phyloP scores from a whole-genome alignment of 192 early-diverging fungal species.

The Entomortierella chlamydospora region DNA sequence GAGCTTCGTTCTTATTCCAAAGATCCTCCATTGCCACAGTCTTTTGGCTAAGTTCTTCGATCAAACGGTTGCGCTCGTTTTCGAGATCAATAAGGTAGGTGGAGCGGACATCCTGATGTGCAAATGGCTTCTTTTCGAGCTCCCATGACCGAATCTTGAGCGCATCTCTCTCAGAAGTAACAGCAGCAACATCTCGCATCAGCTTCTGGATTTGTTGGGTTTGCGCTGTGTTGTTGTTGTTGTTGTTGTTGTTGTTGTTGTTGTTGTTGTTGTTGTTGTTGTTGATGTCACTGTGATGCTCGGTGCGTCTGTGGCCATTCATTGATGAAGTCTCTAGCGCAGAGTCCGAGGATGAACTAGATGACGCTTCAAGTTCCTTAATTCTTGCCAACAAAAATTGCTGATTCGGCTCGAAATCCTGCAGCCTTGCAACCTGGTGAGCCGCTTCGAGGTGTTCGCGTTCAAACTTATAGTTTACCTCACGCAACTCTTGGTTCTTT shows the following conservation, averaged over 20 bases:
- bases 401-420: constrained; percentile 43
- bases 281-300: constrained; percentile 6
- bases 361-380: constrained; percentile 42
- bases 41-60: constrained; percentile 43
- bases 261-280: constrained; percentile 2
- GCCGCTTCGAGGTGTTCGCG: constrained; percentile 30
- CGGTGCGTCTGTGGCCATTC: constrained; percentile 19
- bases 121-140: constrained; percentile 43
- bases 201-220: constrained; percentile 37
- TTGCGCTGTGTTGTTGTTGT: not conserved
- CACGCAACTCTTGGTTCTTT: constrained; percentile 43
- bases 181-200: constrained; percentile 25
- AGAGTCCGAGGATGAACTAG: constrained; percentile 31
- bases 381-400: constrained; percentile 41
- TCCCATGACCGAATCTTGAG: constrained; percentile 50
- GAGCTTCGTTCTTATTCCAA: constrained; percentile 51
- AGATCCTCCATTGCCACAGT: constrained; percentile 51
- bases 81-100: constrained; percentile 45
- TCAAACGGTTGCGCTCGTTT: constrained; percentile 47
- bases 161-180: constrained; percentile 40
- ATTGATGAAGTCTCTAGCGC: constrained; percentile 26
- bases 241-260: not conserved
- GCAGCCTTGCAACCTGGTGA: constrained; percentile 37
- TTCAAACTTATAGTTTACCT: constrained; percentile 43
- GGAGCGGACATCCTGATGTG: constrained; percentile 28